Base-by-base conservation (phyloP, 2,329 filamentous ascomycete species). In the Metarhizium humberi region DNA sequence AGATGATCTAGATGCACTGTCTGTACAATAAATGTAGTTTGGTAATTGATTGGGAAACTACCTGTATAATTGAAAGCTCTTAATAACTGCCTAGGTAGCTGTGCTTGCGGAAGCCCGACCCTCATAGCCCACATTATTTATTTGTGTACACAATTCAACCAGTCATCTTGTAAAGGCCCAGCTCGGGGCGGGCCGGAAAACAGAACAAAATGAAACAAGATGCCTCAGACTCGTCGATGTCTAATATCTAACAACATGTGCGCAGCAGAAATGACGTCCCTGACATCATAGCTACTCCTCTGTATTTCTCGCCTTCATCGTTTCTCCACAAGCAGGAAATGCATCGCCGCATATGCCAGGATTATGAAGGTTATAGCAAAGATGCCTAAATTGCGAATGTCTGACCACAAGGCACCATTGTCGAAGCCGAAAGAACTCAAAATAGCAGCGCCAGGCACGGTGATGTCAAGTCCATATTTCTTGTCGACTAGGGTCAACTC, bases 401-500 rank as follows among this genome's bases (percentile, higher is more conserved):
- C 94, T 48, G 75, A 74, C 92, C 91, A 96, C 55, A 96, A 78
- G 0, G 90, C 90, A 57, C 85, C 77, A 32, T 92, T 95, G 66
- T 96, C 81, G 69, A 99, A 99, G 1, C 94, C 94, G 69, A 99
- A 99, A 0, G 88, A 90, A 70, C 89, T 95, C 55, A 99, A 74
- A 61, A 99, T 99, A 0, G 91, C 90, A 1, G 92, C 91, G 38
- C 94, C 94, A 0, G 94, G 94, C 0, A 99, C 91, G 53, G 94
- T 92, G 59, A 99, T 99, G 65, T 97, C 91, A 5, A 99, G 81
- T 6, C 94, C 94, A 61, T 96, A 96, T 72, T 97, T 95, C 71
- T 94, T 87, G 69, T 99, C 94, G 46, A 95, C 83, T 30, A 99
- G 80, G 0, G 88, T 92, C 47, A 99, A 77, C 64, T 90, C 90